Percentiles rank a stretch among this genome's conserved stretches.
Conservation (phyloP, 371 early-diverging fungal genomes). For the Lichtheimia ramosa region DNA sequence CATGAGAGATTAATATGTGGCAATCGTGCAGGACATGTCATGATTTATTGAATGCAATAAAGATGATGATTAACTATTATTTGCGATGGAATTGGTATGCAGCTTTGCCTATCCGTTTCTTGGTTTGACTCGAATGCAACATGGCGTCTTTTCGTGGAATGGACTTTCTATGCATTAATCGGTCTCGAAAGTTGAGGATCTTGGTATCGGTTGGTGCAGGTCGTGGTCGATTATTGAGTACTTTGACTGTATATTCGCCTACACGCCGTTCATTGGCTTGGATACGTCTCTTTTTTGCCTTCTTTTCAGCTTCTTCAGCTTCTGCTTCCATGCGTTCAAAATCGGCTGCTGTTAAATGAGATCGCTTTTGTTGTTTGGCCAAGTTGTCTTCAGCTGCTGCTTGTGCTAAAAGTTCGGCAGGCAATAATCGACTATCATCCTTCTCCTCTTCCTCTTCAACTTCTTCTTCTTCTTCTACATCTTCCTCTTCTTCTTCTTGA, state of each 20-base stretch:
- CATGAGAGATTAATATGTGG: conserved; percentile 26
- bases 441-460: conserved; percentile 18
- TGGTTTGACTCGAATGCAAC: conserved; percentile 26
- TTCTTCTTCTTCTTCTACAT: conserved; percentile 9
- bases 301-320: conserved; percentile 26
- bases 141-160: conserved; percentile 43
- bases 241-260: conserved; percentile 54
- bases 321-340: conserved; percentile 50
- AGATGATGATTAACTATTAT: conserved; percentile 8
- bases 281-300: conserved; percentile 21
- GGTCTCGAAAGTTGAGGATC: conserved; percentile 27
- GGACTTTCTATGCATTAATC: conserved; percentile 20
- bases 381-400: conserved; percentile 39
- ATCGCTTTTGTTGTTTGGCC: conserved; percentile 23
- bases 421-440: conserved; percentile 18
- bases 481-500: conserved; percentile 14
- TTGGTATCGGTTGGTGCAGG: conserved; percentile 25
- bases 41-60: conserved; percentile 23
- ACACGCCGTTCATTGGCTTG: conserved; percentile 21
- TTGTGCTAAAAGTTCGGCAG: conserved; percentile 35
- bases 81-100: conserved; percentile 36
- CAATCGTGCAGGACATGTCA: conserved; percentile 36
- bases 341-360: conserved; percentile 44
- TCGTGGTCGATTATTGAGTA: conserved; percentile 42
- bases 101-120: conserved; percentile 29